Base-by-base conservation (phyloP, 2,329 filamentous ascomycete species). In the Ophiostoma perfectum region DNA sequence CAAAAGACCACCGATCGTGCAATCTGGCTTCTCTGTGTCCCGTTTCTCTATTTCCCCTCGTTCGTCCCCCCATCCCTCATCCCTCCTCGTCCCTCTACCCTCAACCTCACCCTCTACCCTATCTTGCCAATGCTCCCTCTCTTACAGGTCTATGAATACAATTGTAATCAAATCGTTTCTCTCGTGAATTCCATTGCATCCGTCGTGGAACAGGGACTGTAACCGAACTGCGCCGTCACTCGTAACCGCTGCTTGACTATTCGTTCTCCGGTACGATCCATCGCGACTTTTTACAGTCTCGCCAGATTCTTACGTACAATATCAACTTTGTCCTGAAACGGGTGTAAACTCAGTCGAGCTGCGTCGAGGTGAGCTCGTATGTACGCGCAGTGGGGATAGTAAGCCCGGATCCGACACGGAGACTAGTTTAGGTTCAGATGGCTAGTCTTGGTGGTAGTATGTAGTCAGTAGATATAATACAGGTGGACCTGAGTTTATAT, bases 81-180 rank as follows among this genome's bases (percentile, higher is more conserved):
- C 52, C 7, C 14, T n/a, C 16, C 27, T 27, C 49, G 49, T 27
- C 49, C 5, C 18, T 60, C 36, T 12, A 38, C n/a, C 36, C 7
- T 8, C 8, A 4, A 5, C 18, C 27, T 11, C 27, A n/a, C 49
- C 27, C 9, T 60, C 27, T 60, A 38, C 27, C 55, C 27, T 60
- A 39, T 38, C 27, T 38, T 60, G 55, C 27, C 55, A 60, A 60
- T 60, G 5, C 55, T 39, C 55, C n/a, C 8, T 27, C 27, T 60
- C 27, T 60, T 9, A 60, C 27, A 60, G 55, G 55, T 60, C 55
- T 60, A 12, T 55, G 49, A 55, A 55, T 55, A 60, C 55, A 60
- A 38, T 39, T 38, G 9, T 36, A 60, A 60, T 60, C 55, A 60
- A 60, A 55, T 27, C 49, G 49, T 27, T 27, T 47, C 45, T 5